phyloP scores from a whole-genome alignment of 2,329 filamentous ascomycete species.

The Alternaria burnsii region DNA sequence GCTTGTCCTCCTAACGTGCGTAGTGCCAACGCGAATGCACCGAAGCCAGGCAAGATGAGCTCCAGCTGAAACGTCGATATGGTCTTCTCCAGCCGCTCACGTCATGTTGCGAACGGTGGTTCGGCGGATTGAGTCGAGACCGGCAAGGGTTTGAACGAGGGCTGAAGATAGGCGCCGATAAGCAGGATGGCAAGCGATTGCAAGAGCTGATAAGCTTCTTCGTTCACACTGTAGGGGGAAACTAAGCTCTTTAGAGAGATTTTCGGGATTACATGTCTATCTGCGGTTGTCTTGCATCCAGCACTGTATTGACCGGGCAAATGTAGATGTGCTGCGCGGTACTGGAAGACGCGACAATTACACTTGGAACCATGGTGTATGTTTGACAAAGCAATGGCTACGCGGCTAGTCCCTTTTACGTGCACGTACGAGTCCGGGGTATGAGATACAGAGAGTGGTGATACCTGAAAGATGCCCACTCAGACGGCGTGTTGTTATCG shows the following conservation, averaged over 20 bases:
- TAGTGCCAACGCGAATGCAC: constrained; percentile 4
- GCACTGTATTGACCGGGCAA: not conserved
- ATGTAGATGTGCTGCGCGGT: not conserved
- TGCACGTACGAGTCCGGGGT: not conserved
- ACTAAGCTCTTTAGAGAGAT: constrained; percentile 5
- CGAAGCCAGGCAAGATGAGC: constrained; percentile 1
- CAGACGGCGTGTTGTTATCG: constrained; percentile 25
- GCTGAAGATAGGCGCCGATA: constrained; percentile 19
- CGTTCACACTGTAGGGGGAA: not conserved
- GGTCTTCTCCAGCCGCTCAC: constrained; percentile 1
- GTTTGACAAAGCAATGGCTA: not conserved
- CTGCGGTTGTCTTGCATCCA: not conserved
- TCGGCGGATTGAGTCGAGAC: not conserved
- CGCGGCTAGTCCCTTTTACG: not conserved
- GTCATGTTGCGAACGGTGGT: constrained; percentile 2
- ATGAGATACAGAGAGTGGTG: constrained; percentile 4
- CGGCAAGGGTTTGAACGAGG: constrained; percentile 8
- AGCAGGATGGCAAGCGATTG: constrained; percentile 1
- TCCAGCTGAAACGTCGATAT: not conserved
- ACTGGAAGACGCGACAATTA: not conserved
- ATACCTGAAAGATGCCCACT: constrained; percentile 18
- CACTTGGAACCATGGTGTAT: not conserved
- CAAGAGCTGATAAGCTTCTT: constrained; percentile 15
- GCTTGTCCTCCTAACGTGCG: constrained; percentile 10
- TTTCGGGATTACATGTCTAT: not conserved